phyloP scores from a whole-genome alignment of 331 rosid species.

The Phaseolus coccineus region DNA sequence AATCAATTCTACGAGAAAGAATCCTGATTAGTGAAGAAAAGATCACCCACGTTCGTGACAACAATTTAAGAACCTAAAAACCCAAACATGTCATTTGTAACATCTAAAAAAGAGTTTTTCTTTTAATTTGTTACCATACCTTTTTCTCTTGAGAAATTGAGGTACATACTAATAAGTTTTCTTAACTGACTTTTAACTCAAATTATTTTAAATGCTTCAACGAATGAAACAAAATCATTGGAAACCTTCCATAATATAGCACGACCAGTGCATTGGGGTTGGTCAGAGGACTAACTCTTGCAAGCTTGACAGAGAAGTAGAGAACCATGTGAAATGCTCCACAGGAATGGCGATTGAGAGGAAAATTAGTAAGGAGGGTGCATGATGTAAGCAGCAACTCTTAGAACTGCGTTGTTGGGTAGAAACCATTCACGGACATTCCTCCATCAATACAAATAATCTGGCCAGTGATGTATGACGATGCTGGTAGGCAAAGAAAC shows the following conservation, averaged over 20 bases:
- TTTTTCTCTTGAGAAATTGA: too few relatives aligned
- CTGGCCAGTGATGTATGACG: constrained; percentile 74
- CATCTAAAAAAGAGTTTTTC: too few relatives aligned
- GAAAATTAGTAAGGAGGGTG: constrained; percentile 3
- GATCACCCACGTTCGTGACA: too few relatives aligned
- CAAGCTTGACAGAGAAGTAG: background rate
- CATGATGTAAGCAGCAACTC: constrained; percentile 30
- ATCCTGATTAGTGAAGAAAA: too few relatives aligned
- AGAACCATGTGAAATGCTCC: constrained; percentile 2
- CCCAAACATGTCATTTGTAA: too few relatives aligned
- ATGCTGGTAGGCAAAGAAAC: constrained; percentile 72
- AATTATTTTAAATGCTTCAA: too few relatives aligned
- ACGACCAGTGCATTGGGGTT: background rate
- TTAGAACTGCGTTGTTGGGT: constrained; percentile 60
- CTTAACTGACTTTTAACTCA: too few relatives aligned
- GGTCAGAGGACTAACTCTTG: constrained; percentile 2
- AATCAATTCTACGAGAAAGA: too few relatives aligned
- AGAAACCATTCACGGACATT: constrained; percentile 68
- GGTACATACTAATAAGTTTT: too few relatives aligned
- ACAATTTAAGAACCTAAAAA: too few relatives aligned
- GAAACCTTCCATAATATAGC: constrained; percentile 20
- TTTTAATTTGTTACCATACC: too few relatives aligned
- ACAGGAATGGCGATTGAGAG: constrained; percentile 11
- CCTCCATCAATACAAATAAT: constrained; percentile 73
- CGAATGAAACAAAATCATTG: constrained; percentile 1